Conservation (phyloP, 805 yeast species). For the Candida ponderosae region DNA sequence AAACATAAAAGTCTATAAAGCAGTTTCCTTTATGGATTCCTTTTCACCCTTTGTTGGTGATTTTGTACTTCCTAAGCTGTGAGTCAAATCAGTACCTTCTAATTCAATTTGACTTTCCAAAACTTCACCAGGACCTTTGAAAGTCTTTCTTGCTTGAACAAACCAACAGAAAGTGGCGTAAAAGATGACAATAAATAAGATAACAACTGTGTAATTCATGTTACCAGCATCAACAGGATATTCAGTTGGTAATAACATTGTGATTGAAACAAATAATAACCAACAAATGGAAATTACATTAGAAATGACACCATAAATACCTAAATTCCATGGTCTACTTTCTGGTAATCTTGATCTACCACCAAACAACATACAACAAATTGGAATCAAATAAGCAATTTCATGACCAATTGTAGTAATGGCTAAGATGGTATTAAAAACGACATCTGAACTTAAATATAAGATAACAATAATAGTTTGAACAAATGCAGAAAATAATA, state of each 20-base stretch:
- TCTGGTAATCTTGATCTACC: conserved; percentile 14
- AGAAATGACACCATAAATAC: conserved; percentile 12
- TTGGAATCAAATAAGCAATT: conserved; percentile 24
- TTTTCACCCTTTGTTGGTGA: too few relatives aligned
- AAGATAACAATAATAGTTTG: conserved; percentile 21
- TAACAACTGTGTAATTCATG: conserved; percentile 22
- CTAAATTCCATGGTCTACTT: conserved; percentile 19
- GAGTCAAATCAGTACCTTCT: too few relatives aligned
- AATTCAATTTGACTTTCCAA: too few relatives aligned
- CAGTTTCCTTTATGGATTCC: too few relatives aligned
- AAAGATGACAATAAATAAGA: conserved; percentile 15
- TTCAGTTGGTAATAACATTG: conserved; percentile 18
- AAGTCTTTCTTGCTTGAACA: conserved; percentile 19
- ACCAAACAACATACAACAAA: conserved; percentile 17
- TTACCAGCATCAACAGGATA: conserved; percentile 16
- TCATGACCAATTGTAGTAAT: conserved; percentile 24
- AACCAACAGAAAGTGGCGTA: conserved; percentile 17
- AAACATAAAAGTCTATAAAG: too few relatives aligned
- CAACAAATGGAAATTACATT: conserved; percentile 14
- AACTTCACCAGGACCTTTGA: conserved; percentile 18
- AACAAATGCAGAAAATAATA: conserved; percentile 17
- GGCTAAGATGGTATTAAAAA: conserved; percentile 26
- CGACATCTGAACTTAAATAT: conserved; percentile 23
- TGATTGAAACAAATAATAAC: conserved; percentile 16
- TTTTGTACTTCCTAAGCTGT: too few relatives aligned